A percentile compares a stretch with the other conserved stretches of the same genome.
These are phyloP conservation scores for Globisporangium nagaii DNA, from an alignment of 352 stramenopile genomes.

Conservation along the genomic window DNA sequence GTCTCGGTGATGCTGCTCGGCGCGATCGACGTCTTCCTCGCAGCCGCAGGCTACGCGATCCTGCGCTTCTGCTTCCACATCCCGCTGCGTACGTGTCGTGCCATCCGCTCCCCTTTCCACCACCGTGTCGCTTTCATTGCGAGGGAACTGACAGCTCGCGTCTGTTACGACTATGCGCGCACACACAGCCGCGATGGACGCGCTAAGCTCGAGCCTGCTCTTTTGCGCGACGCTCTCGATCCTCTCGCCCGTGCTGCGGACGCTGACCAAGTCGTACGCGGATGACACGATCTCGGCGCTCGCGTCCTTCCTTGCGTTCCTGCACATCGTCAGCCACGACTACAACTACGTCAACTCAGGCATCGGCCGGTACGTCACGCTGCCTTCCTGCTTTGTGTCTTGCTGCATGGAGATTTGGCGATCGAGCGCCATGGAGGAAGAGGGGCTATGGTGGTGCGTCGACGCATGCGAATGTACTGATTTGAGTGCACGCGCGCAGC, in stretches of 20 bases:
- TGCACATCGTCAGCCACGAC: constrained; percentile 90
- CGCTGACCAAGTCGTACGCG: constrained; percentile 86
- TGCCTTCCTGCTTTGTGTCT: too few species aligned
- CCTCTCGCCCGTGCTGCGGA: constrained; percentile 86
- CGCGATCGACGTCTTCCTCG: constrained; percentile 48
- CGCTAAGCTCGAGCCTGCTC: constrained; percentile 65
- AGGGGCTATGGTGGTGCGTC: too few species aligned
- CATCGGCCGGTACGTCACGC: constrained; percentile 54
- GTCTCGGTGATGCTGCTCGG: constrained; percentile 56
- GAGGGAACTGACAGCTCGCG: too few species aligned
- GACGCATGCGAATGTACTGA: too few species aligned
- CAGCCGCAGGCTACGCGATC: constrained; percentile 45
- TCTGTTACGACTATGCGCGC: neutral
- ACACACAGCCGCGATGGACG: constrained; percentile 43
- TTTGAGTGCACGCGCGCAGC: constrained; percentile 16
- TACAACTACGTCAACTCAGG: constrained; percentile 87
- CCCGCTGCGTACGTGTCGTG: constrained; percentile 26
- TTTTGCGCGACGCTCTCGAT: constrained; percentile 84
- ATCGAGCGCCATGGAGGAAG: too few species aligned
- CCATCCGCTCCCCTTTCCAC: neutral
- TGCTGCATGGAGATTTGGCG: too few species aligned
- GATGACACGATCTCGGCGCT: constrained; percentile 91
- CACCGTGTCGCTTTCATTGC: too few species aligned
- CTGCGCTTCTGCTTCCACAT: constrained; percentile 38
- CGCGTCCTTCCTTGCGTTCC: constrained; percentile 56